These are phyloP conservation scores for Mucuna pruriens DNA, from an alignment of 306 rosid species.

Conservation along the genomic window DNA sequence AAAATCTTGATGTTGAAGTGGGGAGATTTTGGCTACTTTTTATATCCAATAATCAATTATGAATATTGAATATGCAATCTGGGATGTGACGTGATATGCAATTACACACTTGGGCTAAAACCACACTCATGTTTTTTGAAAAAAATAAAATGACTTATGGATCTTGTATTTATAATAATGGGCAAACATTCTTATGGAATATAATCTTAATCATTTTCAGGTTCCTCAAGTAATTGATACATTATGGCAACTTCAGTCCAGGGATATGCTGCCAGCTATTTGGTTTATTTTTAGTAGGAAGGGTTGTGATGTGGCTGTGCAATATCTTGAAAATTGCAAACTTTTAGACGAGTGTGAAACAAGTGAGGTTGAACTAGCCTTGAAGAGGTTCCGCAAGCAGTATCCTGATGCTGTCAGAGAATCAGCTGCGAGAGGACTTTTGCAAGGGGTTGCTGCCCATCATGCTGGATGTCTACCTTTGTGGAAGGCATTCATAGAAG, in stretches of 20 bases:
- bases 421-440: slow-evolving; percentile 78
- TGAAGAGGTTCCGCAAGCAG: slow-evolving; percentile 82
- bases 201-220: slow-evolving; percentile 50
- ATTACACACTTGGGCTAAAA: slow-evolving; percentile 16
- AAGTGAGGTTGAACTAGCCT: slow-evolving; percentile 86
- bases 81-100: no score
- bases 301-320: slow-evolving; percentile 96
- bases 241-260: slow-evolving; percentile 78
- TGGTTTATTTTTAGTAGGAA: slow-evolving; percentile 99
- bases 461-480: slow-evolving; percentile 98
- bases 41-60: slow-evolving; percentile 21
- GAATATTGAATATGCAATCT: slow-evolving; percentile 21
- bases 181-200: slow-evolving; percentile 27
- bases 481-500: slow-evolving; percentile 96
- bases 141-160: not conserved
- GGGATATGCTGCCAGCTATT: slow-evolving; percentile 93
- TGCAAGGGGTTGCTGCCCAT: slow-evolving; percentile 94
- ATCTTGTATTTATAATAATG: slow-evolving; percentile 18
- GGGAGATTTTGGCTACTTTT: not conserved
- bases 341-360: slow-evolving; percentile 85
- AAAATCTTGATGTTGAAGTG: slow-evolving; percentile 28
- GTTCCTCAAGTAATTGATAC: slow-evolving; percentile 92
- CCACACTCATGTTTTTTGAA: not conserved
- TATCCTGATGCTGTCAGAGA: slow-evolving; percentile 98
- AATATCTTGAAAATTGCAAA: slow-evolving; percentile 74